Base-by-base conservation (phyloP, 768 basidiomycete species). In the Mycena galericulata region DNA sequence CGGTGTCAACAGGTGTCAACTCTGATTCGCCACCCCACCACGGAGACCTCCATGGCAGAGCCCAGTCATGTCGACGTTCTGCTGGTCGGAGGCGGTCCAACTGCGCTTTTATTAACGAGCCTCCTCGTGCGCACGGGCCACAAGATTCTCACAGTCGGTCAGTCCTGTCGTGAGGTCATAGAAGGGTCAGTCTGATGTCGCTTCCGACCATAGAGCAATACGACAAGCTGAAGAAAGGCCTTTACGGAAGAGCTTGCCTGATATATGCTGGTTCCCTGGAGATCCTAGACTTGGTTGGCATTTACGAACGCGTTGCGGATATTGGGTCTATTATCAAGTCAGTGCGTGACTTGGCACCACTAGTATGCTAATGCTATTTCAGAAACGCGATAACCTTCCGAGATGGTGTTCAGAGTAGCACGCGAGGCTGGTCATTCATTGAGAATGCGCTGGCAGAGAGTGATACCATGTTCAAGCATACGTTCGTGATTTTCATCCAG, bases 1-100 rank as follows among this genome's bases (percentile, higher is more conserved):
- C n/a, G n/a, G n/a, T n/a, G n/a, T n/a, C n/a, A n/a, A n/a, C n/a
- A n/a, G n/a, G n/a, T n/a, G n/a, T n/a, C n/a, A n/a, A n/a, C n/a
- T n/a, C n/a, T n/a, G n/a, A n/a, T n/a, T n/a, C n/a, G n/a, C n/a
- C n/a, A n/a, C n/a, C n/a, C n/a, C n/a, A n/a, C n/a, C n/a, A n/a
- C n/a, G n/a, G n/a, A n/a, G n/a, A n/a, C n/a, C n/a, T n/a, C n/a
- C 34, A 36, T 36, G 34, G 6, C 34, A 36, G 34, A 36, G 34
- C 34, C 34, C 34, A 36, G 5, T 50, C 27, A 22, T 6, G 41
- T 63, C 5, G 62, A 63, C 24, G 41, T 63, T 45, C 24, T 63
- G 10, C n/a, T 54, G 7, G 62, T 63, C 27, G 62, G 62, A 29
- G 60, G 59, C 30, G 61, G 61, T 24, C 62, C 62, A 36, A 45